Conservation (phyloP, 2,329 filamentous ascomycete genomes). For the Botrytis paeoniae region DNA sequence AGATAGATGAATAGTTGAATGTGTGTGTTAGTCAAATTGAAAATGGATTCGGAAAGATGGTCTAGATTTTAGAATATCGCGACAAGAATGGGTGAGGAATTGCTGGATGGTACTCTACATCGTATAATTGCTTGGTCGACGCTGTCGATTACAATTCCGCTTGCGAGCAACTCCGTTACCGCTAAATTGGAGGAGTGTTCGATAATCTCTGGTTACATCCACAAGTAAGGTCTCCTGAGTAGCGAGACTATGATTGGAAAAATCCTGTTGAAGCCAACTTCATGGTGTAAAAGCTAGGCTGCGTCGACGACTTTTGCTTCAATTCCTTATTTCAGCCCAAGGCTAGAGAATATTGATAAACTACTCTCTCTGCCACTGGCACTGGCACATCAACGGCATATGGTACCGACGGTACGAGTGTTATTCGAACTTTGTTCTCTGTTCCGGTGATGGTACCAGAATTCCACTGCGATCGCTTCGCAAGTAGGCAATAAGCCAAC, state of each 20-base stretch:
- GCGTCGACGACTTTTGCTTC: neutral
- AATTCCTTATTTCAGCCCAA: neutral
- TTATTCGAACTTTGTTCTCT: neutral
- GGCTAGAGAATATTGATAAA: neutral
- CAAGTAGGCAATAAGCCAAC: neutral
- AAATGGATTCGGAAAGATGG: neutral
- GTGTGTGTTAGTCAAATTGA: neutral
- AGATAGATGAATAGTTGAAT: neutral
- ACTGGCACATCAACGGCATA: neutral
- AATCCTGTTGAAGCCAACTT: neutral
- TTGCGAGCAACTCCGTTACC: neutral
- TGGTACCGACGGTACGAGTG: neutral
- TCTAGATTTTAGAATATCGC: neutral
- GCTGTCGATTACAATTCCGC: neutral
- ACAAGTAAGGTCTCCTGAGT: neutral
- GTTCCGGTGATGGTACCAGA: neutral
- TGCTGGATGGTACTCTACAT: neutral
- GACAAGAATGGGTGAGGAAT: neutral
- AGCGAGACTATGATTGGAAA: neutral
- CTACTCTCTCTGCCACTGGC: neutral
- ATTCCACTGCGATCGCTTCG: neutral
- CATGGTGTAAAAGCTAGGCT: neutral
- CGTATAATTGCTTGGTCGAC: neutral
- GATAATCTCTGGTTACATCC: neutral
- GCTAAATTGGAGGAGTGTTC: too few species aligned